Evolutionary conservation across 345 rosid species (phyloP), one percentile per base, ranked within the genome.

Genomic region (Eucalyptus decipiens): DNA sequence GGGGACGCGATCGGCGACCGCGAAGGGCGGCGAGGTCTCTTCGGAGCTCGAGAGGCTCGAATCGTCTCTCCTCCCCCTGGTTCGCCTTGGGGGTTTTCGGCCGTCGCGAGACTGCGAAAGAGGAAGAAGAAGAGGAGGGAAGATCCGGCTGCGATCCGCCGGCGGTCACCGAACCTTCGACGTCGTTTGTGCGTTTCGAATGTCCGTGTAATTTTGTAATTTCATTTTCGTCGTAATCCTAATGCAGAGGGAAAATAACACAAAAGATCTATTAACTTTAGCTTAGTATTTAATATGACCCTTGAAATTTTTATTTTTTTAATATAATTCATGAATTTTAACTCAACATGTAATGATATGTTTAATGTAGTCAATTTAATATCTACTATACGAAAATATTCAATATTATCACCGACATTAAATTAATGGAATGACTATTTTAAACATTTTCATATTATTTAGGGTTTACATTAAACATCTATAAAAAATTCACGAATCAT

Each of bases 261-360:
- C 9, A 51, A 51, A 18, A 18, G 1, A 51, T 51, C 9, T 51
- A 18, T 18, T 18, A 3, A 51, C 4, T 51, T 18, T 18, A 18
- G 9, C 7, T 50, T 17, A 10, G 4, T 11, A 47, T 47, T 47
- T 0, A 11, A 47, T 3, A 11, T 51, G 23, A 7, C 3, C 4
- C 0, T 51, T 18, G 0, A 51, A 51, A 7, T 51, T 3, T 51
- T 51, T 3, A 7, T 51, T 18, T 51, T 0, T 51, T 18, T 0
- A 3, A 7, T 51, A 18, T 51, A 51, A 19, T 52, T 19, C 4
- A 19, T 52, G 0, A 52, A 52, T 0, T 52, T 52, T 52, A 19
- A 0, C 2, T 52, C 0, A 19, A 7, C 2, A 8, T 19, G 0
- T 0, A 52, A 52, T 19, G 19, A 52, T 8, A 0, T 19, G 0